phyloP scores from a whole-genome alignment of 805 yeast species.

The Saccharomycopsis selenospora region DNA sequence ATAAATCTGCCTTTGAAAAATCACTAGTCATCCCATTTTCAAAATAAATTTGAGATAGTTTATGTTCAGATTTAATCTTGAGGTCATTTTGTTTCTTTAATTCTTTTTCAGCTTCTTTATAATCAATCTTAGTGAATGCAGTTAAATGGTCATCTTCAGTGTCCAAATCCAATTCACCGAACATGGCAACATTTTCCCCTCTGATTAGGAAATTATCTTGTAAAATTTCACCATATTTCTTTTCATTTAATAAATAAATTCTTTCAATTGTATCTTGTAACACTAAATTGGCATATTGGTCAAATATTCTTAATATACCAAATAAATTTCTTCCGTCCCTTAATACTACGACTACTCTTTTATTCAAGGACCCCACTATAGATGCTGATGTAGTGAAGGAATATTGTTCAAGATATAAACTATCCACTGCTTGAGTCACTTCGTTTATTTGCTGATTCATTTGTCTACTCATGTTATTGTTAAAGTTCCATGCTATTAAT shows the following conservation, averaged over 20 bases:
- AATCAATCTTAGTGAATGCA: conserved; percentile 50
- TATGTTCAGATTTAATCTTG: conserved; percentile 36
- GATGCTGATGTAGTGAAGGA: conserved; percentile 88
- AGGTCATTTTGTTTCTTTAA: conserved; percentile 24
- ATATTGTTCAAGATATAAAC: conserved; percentile 64
- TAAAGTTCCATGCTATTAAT: no score
- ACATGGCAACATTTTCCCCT: conserved; percentile 91
- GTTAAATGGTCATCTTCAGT: conserved; percentile 66
- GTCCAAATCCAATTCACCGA: conserved; percentile 91
- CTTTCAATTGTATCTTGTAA: conserved; percentile 88
- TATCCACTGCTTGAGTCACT: conserved; percentile 13
- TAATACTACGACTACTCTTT: conserved; percentile 69
- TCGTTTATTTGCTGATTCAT: conserved; percentile 9
- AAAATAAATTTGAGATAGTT: conserved; percentile 41
- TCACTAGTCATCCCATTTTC: conserved; percentile 52
- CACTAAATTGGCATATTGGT: conserved; percentile 88
- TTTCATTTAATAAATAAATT: conserved; percentile 52
- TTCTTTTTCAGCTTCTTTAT: conserved; percentile 46
- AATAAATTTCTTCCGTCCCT: conserved; percentile 85
- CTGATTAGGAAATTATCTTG: conserved; percentile 83
- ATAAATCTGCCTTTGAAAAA: conserved; percentile 47
- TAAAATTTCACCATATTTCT: conserved; percentile 63
- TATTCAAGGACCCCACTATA: conserved; percentile 78
- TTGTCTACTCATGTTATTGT: background rate
- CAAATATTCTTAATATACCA: conserved; percentile 91